A percentile compares a stretch with the other conserved stretches of the same genome.
Evolutionary conservation across 257 asterid species (phyloP).

Genomic region (Salvia splendens): DNA sequence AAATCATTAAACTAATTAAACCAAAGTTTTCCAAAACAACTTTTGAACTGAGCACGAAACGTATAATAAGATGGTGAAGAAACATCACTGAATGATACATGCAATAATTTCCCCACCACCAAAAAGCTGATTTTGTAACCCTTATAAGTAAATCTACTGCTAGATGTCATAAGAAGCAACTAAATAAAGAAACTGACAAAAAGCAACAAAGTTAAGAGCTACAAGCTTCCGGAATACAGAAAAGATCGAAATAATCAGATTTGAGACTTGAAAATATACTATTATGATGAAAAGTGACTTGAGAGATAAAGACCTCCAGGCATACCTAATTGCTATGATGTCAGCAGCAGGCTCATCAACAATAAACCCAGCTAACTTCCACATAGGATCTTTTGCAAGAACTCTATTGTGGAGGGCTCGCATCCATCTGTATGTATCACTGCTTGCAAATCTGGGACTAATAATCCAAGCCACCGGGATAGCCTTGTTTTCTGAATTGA

Average conservation of each 20-base stretch:
- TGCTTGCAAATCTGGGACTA: slow-evolving; percentile 65
- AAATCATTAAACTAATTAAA: slow-evolving; percentile 18
- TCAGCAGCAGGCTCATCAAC: slow-evolving; percentile 87
- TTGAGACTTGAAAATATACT: neutral
- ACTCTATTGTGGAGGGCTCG: slow-evolving; percentile 85
- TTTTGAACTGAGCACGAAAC: slow-evolving; percentile 6
- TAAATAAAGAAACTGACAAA: neutral
- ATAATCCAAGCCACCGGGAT: slow-evolving; percentile 97
- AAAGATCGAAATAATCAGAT: neutral
- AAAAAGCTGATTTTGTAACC: slow-evolving; percentile 6
- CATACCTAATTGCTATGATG: slow-evolving; percentile 67
- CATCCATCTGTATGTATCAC: slow-evolving; percentile 80
- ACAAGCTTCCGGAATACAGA: neutral
- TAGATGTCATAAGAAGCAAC: neutral
- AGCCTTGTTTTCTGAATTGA: slow-evolving; percentile 97
- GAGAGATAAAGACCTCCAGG: slow-evolving; percentile 12
- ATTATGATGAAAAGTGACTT: slow-evolving; percentile 9
- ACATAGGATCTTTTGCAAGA: slow-evolving; percentile 79
- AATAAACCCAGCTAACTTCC: slow-evolving; percentile 95
- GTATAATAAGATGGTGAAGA: slow-evolving; percentile 16
- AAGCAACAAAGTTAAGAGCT: slow-evolving; percentile 8
- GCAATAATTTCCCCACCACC: slow-evolving; percentile 14
- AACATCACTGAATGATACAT: slow-evolving; percentile 6
- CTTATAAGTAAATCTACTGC: neutral
- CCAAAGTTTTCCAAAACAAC: neutral